Base-by-base conservation (phyloP, 441 rosid species). In the Daphne laureola region DNA sequence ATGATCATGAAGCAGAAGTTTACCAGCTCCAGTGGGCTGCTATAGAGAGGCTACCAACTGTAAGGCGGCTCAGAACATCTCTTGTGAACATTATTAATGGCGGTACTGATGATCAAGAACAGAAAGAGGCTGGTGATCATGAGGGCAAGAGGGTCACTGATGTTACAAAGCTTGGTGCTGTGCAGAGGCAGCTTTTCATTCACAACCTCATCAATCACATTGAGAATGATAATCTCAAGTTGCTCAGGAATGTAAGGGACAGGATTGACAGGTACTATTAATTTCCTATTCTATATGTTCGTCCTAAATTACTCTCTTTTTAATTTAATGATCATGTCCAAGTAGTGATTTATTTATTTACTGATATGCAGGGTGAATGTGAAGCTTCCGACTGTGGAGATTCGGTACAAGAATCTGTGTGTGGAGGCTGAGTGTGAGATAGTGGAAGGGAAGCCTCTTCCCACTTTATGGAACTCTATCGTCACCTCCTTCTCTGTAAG, bases 381-480 rank as follows among this genome's bases (percentile, higher is more conserved):
- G 53, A 54, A 72, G 55, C 59, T 73, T 48, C 86, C 86, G 3
- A 70, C 49, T 12, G 73, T 84, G 50, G 82, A 84, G 57, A 86
- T 84, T 47, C 63, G 84, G 59, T 84, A 64, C 67, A 55, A 18
- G 46, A 65, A 79, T 46, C 57, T 84, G 17, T 27, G 36, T 40
- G 78, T 79, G 26, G 82, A 81, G 62, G 86, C 81, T 0, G 68
- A 77, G 41, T 77, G 82, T 25, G 64, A 81, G 50, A 51, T 81
- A 7, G 53, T 81, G 63, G 58, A 65, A 14, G 87, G 85, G 38
- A 84, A 69, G 66, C 73, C 87, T 49, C 76, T 79, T 23, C 87
- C 86, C 11, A 77, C 81, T 2, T 61, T 84, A 12, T 81, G 86
- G 88, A 81, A 77, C 53, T 35, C 82, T 46, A 12, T 70, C n/a